A percentile compares a stretch with the other conserved stretches of the same genome.
These are phyloP conservation scores for Apiospora malaysiana DNA, from an alignment of 2,329 filamentous ascomycete species.

Conservation along the genomic window DNA sequence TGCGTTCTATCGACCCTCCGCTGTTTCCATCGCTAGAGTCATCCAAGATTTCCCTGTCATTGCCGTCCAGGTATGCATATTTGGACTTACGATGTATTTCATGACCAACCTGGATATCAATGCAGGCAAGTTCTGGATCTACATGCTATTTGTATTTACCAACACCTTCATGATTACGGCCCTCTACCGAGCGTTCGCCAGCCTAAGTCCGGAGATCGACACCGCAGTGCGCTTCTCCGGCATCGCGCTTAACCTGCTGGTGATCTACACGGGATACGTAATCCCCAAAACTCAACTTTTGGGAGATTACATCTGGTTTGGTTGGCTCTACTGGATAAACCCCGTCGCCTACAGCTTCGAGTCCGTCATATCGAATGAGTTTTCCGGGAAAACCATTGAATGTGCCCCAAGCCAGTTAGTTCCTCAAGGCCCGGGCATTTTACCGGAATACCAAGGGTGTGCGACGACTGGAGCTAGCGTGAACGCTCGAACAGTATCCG, in stretches of 20 bases:
- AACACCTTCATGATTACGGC: constrained; percentile 39
- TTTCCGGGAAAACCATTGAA: constrained; percentile 57
- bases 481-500: constrained; percentile 55
- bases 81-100: constrained; percentile 78
- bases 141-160: constrained; percentile 60
- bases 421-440: constrained; percentile 48
- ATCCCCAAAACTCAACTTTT: constrained; percentile 63
- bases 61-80: constrained; percentile 67
- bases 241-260: constrained; percentile 62
- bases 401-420: constrained; percentile 53
- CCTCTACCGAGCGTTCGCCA: constrained; percentile 41
- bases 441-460: constrained; percentile 59
- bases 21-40: constrained; percentile 62
- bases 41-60: constrained; percentile 67
- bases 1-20: constrained; percentile 59
- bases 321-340: constrained; percentile 71
- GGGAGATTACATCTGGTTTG: constrained; percentile 70
- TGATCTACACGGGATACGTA: constrained; percentile 72
- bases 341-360: constrained; percentile 71
- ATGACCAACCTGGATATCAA: constrained; percentile 73
- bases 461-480: constrained; percentile 56
- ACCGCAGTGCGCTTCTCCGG: constrained; percentile 66
- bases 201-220: constrained; percentile 51
- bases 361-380: constrained; percentile 60
- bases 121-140: constrained; percentile 71